Base-by-base conservation (phyloP, 352 stramenopile genomes). In the Globisporangium mamillatum region DNA sequence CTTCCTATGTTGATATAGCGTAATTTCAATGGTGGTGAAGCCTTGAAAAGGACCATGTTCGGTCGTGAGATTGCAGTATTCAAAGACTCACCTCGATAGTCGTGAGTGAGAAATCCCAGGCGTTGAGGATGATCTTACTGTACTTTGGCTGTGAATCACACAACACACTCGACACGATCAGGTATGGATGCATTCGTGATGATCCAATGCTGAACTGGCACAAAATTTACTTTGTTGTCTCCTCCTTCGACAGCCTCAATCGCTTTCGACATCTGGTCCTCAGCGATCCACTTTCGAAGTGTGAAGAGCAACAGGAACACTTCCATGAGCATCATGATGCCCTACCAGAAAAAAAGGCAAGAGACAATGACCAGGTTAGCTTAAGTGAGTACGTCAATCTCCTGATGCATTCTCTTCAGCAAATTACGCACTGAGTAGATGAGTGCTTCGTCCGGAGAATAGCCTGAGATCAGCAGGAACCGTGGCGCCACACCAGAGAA, bases 211-310 rank as follows among this genome's bases (percentile, higher is more conserved):
- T 32, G 18, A 27, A 29, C 5, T 14, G 27, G 4, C 9, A 6
- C 65, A 24, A 12, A 50, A 71, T n/a, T 36, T 29, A 81, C 79
- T 63, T 86, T 76, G 27, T 84, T 80, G 46, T 44, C 74, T 0
- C 73, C 69, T n/a, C 70, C 75, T 54, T 90, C 84, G 27, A 82
- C 57, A 5, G 81, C 80, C 61, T 88, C 76, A 27, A 91, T 32
- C 0, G 79, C 65, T 62, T 95, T 95, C 12, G 77, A 69, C 52
- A 79, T 61, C 56, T 76, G 79, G 68, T 95, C 88, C 71, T 95
- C 88, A 0, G 67, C 48, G 64, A 95, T 75, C 88, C 85, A 93
- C 34, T 95, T 93, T 8, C 60, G 75, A 16, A 91, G 64, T 9
- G 82, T 88, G 12, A 90, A 78, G 7, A 89, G 46, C 4, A 95